Evolutionary conservation across 495 filamentous ascomycete genomes (phyloP), one percentile per base, ranked within the genome.

Genomic region (Aspergillus asperescens): DNA sequence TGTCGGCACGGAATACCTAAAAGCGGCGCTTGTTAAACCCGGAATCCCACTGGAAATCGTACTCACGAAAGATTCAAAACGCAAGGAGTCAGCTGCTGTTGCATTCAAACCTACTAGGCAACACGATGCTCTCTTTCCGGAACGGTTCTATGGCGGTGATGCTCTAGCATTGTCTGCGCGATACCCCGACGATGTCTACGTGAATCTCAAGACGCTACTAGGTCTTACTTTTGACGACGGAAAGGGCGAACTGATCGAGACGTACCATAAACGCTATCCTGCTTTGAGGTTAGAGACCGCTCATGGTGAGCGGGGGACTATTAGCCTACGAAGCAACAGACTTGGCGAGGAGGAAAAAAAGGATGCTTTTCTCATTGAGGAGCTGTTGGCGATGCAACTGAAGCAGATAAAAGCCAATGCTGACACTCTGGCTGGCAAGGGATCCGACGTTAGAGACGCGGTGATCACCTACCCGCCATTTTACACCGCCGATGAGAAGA

Each of bases 41-140:
- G 93, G 93, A 54, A 95, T 96, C 51, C 94, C 94, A 9, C 89
- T 97, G 67, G 94, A 97, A 63, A 97, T 99, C 57, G 90, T 99
- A 64, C 80, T 96, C 48, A 96, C 89, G n/a, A 97, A 96, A 67
- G 93, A 99, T 69, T 96, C 93, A 29, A 88, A 94, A 67, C 86
- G 93, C 60, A 99, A 99, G 75, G 94, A 99, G 66, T 78, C 76
- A 18, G 88, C 92, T 4, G 91, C 90, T 38, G 83, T 97, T 59
- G 87, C 89, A 27, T 97, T 99, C 78, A 99, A 97, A 67, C 89
- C 90, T 35, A 73, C 80, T 16, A 75, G 76, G 69, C 71, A 77
- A 25, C 74, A 70, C 48, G 72, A 80, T 53, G 76, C 79, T 24
- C 60, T 66, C 12, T 95, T 87, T 65, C 94, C 93, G 12, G 93